These are phyloP conservation scores for Corynespora cassiicola DNA, from an alignment of 2,329 filamentous ascomycete species.

Conservation along the genomic window DNA sequence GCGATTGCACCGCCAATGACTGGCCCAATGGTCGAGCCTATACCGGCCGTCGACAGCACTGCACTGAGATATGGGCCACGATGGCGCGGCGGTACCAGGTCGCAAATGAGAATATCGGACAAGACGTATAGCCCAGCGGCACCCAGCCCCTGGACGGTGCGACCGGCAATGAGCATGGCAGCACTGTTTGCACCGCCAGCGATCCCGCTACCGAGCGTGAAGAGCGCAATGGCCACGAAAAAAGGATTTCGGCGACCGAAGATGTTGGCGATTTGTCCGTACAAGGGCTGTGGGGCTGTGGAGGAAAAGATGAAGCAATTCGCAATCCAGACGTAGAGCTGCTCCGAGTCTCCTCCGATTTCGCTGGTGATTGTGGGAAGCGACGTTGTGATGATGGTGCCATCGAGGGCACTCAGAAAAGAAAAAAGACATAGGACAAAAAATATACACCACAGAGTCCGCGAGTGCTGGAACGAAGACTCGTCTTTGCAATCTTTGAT, in stretches of 20 bases:
- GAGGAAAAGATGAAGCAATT: constrained; percentile 41
- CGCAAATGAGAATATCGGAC: constrained; percentile 54
- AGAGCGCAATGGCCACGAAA: constrained; percentile 48
- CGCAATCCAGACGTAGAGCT: constrained; percentile 54
- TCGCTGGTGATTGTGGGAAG: constrained; percentile 37
- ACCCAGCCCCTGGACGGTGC: constrained; percentile 60
- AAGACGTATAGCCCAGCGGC: constrained; percentile 51
- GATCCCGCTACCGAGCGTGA: constrained; percentile 60
- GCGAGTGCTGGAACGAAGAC: no score
- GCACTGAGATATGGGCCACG: constrained; percentile 45
- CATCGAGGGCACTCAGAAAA: constrained; percentile 31
- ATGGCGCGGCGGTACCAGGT: constrained; percentile 54
- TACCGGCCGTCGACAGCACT: constrained; percentile 10
- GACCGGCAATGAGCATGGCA: constrained; percentile 58
- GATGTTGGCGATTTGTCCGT: constrained; percentile 58
- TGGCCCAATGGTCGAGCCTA: constrained; percentile 19
- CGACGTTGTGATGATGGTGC: constrained; percentile 39
- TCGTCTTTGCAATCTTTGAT: no score
- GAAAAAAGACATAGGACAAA: constrained; percentile 26
- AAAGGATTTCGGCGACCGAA: constrained; percentile 55
- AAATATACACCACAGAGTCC: constrained; percentile 18
- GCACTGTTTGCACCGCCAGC: constrained; percentile 54
- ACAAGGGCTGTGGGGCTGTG: constrained; percentile 53
- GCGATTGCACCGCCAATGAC: constrained; percentile 21
- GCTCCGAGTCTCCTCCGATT: constrained; percentile 5